These are phyloP conservation scores for Pichia gijzeniarum DNA, from an alignment of 805 yeast genomes.

Conservation along the genomic window DNA sequence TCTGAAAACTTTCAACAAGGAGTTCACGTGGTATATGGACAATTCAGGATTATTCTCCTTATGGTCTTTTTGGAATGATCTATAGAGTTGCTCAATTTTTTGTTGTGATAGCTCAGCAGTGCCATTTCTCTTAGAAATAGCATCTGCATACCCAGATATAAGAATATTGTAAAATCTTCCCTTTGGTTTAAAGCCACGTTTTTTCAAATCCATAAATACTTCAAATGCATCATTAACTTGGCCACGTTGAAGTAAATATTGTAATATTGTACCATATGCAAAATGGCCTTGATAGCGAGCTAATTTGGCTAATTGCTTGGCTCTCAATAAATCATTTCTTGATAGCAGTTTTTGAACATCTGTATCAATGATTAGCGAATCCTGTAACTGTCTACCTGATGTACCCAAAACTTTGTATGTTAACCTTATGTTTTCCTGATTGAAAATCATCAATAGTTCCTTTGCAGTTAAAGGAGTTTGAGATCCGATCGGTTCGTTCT, in stretches of 20 bases:
- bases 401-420: conserved; percentile 53
- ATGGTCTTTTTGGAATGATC: conserved; percentile 28
- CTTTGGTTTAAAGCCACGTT: conserved; percentile 52
- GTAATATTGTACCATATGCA: conserved; percentile 57
- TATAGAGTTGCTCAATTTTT: conserved; percentile 31
- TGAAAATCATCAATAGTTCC: conserved; percentile 23
- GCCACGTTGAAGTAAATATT: conserved; percentile 39
- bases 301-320: conserved; percentile 28
- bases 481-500: conserved; percentile 20
- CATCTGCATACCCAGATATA: conserved; percentile 37
- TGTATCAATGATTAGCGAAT: conserved; percentile 48
- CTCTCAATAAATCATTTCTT: conserved; percentile 46
- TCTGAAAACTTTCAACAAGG: conserved; percentile 39
- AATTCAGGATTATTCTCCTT: conserved; percentile 24
- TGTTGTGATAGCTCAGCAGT: conserved; percentile 25
- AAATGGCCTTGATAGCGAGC: conserved; percentile 42
- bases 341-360: conserved; percentile 48
- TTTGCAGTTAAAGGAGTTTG: conserved; percentile 21
- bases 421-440: conserved; percentile 35
- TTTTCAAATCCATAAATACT: conserved; percentile 48
- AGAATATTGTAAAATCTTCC: conserved; percentile 42
- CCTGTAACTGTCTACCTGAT: conserved; percentile 48
- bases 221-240: conserved; percentile 45
- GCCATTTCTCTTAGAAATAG: conserved; percentile 2
- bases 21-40: conserved; percentile 38